These are phyloP conservation scores for Ascosphaera acerosa DNA, from an alignment of 2,329 filamentous ascomycete species.

Conservation along the genomic window DNA sequence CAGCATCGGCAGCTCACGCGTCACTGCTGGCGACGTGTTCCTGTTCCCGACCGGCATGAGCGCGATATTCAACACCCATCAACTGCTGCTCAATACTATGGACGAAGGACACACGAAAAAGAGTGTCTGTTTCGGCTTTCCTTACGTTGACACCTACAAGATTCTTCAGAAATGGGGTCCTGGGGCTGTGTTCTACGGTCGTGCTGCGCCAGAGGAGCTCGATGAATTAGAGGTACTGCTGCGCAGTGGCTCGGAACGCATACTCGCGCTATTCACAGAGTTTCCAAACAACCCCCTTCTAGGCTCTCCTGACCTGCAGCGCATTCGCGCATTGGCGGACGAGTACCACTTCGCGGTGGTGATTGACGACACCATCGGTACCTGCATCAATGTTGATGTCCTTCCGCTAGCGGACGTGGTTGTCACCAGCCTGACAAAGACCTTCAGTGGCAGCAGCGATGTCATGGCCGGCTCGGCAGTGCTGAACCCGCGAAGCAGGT, in stretches of 20 bases:
- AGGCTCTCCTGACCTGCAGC: constrained; percentile 53
- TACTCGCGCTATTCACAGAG: constrained; percentile 72
- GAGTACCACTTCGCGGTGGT: constrained; percentile 72
- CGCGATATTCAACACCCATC: constrained; percentile 73
- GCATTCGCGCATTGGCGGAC: constrained; percentile 60
- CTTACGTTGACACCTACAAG: constrained; percentile 91
- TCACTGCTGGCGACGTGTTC: constrained; percentile 70
- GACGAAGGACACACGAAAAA: constrained; percentile 36
- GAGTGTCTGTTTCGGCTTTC: constrained; percentile 88
- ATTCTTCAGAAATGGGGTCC: constrained; percentile 85
- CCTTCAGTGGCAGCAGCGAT: constrained; percentile 93
- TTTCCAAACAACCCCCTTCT: constrained; percentile 85
- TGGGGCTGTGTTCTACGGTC: constrained; percentile 69
- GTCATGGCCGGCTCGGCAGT: constrained; percentile 75
- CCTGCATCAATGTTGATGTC: constrained; percentile 87
- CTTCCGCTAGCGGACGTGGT: constrained; percentile 74
- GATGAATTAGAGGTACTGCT: constrained; percentile 59
- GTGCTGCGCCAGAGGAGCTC: constrained; percentile 49
- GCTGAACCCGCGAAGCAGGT: constrained; percentile 39
- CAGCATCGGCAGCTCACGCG: constrained; percentile 25
- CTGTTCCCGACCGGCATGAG: constrained; percentile 85
- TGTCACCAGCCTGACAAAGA: constrained; percentile 84
- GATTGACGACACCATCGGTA: constrained; percentile 89
- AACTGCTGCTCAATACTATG: constrained; percentile 44
- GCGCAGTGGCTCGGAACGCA: constrained; percentile 44